A percentile compares a stretch with the other conserved stretches of the same genome.
phyloP scores from a whole-genome alignment of 257 asterid species.

The Anisodus tanguticus region DNA sequence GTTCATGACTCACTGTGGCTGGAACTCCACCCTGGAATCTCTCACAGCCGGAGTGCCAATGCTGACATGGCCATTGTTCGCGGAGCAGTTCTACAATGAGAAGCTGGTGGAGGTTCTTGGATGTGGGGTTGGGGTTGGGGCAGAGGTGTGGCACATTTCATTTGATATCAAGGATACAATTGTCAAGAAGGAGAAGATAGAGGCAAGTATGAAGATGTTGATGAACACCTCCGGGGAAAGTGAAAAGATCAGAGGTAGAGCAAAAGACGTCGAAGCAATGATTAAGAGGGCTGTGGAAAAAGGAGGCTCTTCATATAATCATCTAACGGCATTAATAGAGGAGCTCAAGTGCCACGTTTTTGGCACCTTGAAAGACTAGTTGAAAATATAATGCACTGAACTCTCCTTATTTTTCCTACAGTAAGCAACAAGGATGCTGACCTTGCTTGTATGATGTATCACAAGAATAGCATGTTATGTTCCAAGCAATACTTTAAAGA shows the following conservation, averaged over 20 bases:
- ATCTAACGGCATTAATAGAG: slow-evolving; percentile 29
- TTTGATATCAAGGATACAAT: slow-evolving; percentile 22
- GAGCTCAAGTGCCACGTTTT: slow-evolving; percentile 30
- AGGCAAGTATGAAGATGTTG: slow-evolving; percentile 24
- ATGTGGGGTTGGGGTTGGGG: slow-evolving; percentile 35
- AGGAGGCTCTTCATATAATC: slow-evolving; percentile 40
- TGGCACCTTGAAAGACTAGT: slow-evolving; percentile 8
- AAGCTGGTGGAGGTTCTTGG: slow-evolving; percentile 30
- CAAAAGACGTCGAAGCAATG: slow-evolving; percentile 1
- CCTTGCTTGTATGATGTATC: background rate
- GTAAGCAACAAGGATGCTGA: background rate
- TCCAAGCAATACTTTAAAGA: background rate
- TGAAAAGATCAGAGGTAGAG: slow-evolving; percentile 29
- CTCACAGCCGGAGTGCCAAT: slow-evolving; percentile 38
- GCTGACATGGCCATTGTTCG: slow-evolving; percentile 48
- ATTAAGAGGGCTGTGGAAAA: slow-evolving; percentile 30
- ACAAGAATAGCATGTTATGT: background rate
- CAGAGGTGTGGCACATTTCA: slow-evolving; percentile 3
- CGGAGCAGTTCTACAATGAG: slow-evolving; percentile 45
- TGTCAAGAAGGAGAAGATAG: slow-evolving; percentile 24
- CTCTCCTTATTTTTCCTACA: background rate
- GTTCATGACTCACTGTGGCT: slow-evolving; percentile 46
- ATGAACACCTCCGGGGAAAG: slow-evolving; percentile 30
- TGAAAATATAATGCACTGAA: background rate
- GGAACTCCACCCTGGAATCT: slow-evolving; percentile 44